A percentile compares a stretch with the other conserved stretches of the same genome.
These are phyloP conservation scores for Pseudohalonectria lignicola DNA, from an alignment of 2,329 filamentous ascomycete genomes.

Conservation along the genomic window DNA sequence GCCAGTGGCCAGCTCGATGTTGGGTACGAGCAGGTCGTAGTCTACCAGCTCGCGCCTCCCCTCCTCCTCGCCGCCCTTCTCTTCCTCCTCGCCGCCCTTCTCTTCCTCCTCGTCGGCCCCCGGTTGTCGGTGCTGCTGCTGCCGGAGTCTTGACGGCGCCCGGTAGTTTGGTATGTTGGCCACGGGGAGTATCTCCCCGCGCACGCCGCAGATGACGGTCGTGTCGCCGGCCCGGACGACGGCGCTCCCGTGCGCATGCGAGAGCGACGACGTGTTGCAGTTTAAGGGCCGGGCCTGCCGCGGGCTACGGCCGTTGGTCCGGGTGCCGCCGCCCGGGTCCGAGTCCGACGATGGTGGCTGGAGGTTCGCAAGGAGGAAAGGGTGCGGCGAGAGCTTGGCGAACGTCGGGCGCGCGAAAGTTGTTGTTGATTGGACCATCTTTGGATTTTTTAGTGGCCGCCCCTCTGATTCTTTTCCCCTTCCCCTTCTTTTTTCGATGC, in stretches of 20 bases:
- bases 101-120: conserved; percentile 17
- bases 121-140: conserved; percentile 13
- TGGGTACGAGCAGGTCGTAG: conserved; percentile 75
- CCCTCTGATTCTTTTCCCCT: too few species aligned
- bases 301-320: conserved; percentile 72
- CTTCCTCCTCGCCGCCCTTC: conserved; percentile 1
- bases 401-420: conserved; percentile 56
- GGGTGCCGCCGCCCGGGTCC: conserved; percentile 35
- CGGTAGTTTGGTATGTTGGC: conserved; percentile 62
- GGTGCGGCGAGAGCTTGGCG: conserved; percentile 78
- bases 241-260: conserved; percentile 82
- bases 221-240: conserved; percentile 84
- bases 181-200: conserved; percentile 71
- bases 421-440: conserved; percentile 1
- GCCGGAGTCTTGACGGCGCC: conserved; percentile 18
- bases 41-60: conserved; percentile 39
- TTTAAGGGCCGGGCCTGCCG: conserved; percentile 60
- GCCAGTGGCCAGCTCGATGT: conserved; percentile 85
- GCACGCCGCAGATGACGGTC: conserved; percentile 86
- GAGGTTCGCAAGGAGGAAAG: conserved; percentile 84
- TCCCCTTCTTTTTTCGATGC: too few species aligned
- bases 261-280: conserved; percentile 73
- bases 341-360: conserved; percentile 37
- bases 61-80: conserved; percentile 6
- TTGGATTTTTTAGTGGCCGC: background rate